Evolutionary conservation across 192 early-diverging fungal genomes (phyloP), one percentile per base, ranked within the genome.

Genomic region (Linnemannia elongata): DNA sequence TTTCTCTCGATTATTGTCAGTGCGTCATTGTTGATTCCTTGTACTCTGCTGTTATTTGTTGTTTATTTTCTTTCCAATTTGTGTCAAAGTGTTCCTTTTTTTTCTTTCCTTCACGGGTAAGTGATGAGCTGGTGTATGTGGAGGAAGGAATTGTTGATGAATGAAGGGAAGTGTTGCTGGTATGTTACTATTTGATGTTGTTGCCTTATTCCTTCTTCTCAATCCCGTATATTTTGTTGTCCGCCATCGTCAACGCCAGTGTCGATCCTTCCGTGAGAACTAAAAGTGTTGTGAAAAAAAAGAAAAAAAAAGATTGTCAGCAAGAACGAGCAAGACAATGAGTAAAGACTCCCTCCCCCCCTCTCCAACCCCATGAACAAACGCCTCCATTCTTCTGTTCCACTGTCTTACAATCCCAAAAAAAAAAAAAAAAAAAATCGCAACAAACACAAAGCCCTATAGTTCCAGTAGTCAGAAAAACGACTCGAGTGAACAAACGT

Each of bases 231-330:
- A 87, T 87, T 68, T 81, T 87, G 72, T 87, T 87, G 30, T 87
- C 85, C 30, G 85, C 85, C 85, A 87, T 87, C n/a, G 85, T 87
- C 49, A 87, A 45, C 41, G 85, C 85, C 79, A 80, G 68, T 75
- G 85, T 77, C 8, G 85, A 81, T 42, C 72, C 76, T 75, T 81
- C 85, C 36, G 85, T 87, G 60, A 87, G 39, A 3, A 87, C 85
- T 87, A 81, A 45, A 45, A 45, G 24, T 47, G 1, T 30, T 10
- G 8, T 44, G 30, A 75, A 79, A 18, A 7, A 42, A 66, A 22
- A 69, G 0, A 39, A 45, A 4, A 47, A 33, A 44, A 72, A 27
- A 60, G 22, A 22, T n/a, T 49, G 27, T 33, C 60, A 66, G 60
- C 35, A 3, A 33, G n/a, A 6, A 60, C 8, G 20, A 55, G 27